Base-by-base conservation (phyloP, 306 rosid genomes). In the Acacia melanoxylon region DNA sequence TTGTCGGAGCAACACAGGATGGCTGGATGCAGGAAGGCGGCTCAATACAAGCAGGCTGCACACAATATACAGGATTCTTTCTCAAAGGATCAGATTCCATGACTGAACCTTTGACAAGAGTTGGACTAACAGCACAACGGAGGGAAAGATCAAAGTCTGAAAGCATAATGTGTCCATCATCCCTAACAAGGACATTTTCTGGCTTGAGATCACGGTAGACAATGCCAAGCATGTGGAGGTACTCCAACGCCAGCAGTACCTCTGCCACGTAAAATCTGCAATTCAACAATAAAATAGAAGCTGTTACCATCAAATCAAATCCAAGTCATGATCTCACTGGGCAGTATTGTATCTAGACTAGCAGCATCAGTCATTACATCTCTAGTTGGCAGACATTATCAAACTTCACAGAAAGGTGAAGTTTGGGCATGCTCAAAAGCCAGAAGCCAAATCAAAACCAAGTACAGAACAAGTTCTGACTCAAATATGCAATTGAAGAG, bases 131-230 rank as follows among this genome's bases (percentile, higher is more conserved):
- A 59, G 95, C 59, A 73, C 99, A 95, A 8, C 98, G 94, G 81
- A 95, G 98, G 52, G 99, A 95, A 58, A 58, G 63, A 5, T 58
- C 63, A n/a, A 58, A 58, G 29, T 58, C 63, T 3, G 63, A 58
- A 4, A 62, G 98, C 99, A 95, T 95, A 74, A 95, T 95, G 78
- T 95, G 99, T 46, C 99, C 99, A 75, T 95, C 99, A 45, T 95
- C 98, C 85, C 99, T 86, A 77, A 95, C 99, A 33, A 95, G 95
- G 29, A 95, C 95, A 79, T 95, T 95, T 87, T 95, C 99, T 0
- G 99, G 99, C 89, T 95, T 95, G 35, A 95, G 97, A 82, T 95
- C 99, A 17, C 99, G 98, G 90, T 95, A 95, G 76, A 95, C 97
- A 83, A 95, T 95, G 83, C 99, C 99, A 74, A 95, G 99, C 99